Base-by-base conservation (phyloP, 179 eudicot genomes). In the Heliamphora ciliata region DNA sequence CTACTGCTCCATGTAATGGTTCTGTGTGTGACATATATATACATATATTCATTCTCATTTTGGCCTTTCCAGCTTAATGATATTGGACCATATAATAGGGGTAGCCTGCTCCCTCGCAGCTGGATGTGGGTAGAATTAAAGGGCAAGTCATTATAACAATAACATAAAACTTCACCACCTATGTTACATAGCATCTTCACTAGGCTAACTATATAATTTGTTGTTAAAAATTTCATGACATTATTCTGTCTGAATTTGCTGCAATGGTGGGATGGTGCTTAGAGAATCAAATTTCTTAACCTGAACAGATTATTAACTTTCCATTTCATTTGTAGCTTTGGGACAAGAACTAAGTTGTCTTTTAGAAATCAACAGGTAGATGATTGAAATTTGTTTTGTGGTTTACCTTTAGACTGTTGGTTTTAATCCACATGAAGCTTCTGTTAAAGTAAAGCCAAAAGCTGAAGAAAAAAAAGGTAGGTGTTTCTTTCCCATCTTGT, bases 221-320 rank as follows among this genome's bases (percentile, higher is more conserved):
- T 80, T 31, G 10, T 15, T 61, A 69, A 9, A 15, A 58, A 0
- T 51, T 79, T 48, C 74, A 44, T 82, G 83, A 84, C 80, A 50
- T 54, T 40, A 24, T 60, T 48, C 56, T 83, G 10, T 47, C 60
- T 64, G 67, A 31, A 78, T 79, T 68, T 81, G 79, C 46, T 92
- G 92, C 94, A 94, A 98, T 87, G 91, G 92, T 67, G 52, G 50
- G 31, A 17, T 77, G 51, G 24, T 64, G 31, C 18, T 13, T 56
- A 56, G 67, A 68, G 66, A 55, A 18, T 70, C 69, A 47, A 56
- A 80, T 70, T 80, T 71, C 64, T 70, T 31, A 17, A 31, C 46
- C 44, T n/a, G 15, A 68, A 8, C 66, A 68, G 31, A 79, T 21
- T 40, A 31, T 31, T 79, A 54, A 52, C 14, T 79, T 24, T 67